These are phyloP conservation scores for Annona cherimola DNA, from an alignment of 164 flowering plant species.

Conservation along the genomic window DNA sequence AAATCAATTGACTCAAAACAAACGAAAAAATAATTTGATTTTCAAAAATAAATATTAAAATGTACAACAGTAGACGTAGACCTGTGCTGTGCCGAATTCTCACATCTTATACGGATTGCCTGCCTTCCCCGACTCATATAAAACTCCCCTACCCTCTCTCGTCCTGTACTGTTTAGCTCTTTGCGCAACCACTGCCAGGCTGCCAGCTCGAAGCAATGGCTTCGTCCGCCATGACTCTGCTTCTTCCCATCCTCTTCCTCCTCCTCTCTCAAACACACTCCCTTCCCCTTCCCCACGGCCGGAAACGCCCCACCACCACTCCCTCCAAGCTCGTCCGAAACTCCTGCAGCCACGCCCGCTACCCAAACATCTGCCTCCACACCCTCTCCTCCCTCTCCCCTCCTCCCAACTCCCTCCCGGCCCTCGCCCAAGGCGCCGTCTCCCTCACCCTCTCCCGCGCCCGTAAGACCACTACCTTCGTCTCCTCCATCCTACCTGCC, in stretches of 20 bases:
- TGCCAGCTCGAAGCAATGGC: neutral
- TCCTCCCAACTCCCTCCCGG: conserved; percentile 40
- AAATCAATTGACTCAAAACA: too few species aligned
- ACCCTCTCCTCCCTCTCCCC: conserved; percentile 53
- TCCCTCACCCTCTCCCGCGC: conserved; percentile 49
- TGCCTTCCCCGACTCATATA: neutral
- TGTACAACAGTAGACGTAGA: too few species aligned
- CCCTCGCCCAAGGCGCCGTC: conserved; percentile 66
- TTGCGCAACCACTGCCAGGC: neutral
- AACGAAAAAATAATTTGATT: too few species aligned
- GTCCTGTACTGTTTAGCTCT: neutral
- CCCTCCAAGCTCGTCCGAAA: conserved; percentile 36
- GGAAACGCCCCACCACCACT: conserved; percentile 9
- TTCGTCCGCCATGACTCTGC: neutral
- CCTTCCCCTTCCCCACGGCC: conserved; percentile 13
- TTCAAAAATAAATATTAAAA: too few species aligned
- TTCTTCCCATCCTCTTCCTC: neutral
- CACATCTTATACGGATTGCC: neutral
- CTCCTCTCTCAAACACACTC: neutral
- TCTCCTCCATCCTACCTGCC: conserved; percentile 8
- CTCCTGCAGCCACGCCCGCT: conserved; percentile 60
- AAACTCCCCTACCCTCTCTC: neutral
- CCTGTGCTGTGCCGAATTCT: neutral
- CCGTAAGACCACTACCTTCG: conserved; percentile 26
- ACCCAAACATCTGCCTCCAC: conserved; percentile 56